These are phyloP conservation scores for Albugo laibachii DNA, from an alignment of 352 stramenopile genomes.

Conservation along the genomic window DNA sequence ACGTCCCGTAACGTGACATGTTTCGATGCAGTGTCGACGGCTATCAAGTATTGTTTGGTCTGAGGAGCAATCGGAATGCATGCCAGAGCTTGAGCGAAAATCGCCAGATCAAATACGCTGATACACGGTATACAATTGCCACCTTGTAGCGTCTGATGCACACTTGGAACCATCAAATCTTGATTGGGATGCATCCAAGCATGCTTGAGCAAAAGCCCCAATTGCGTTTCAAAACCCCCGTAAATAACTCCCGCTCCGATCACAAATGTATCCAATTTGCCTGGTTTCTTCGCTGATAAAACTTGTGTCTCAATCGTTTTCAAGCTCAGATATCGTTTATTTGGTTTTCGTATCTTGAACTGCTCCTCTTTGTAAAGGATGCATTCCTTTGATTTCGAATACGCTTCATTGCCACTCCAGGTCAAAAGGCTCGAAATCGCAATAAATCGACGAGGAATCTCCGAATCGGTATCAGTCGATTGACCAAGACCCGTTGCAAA, in stretches of 20 bases:
- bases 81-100: slow-evolving; percentile 18
- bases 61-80: slow-evolving; percentile 7
- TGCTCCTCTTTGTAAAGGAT: slow-evolving; percentile 37
- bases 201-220: slow-evolving; percentile 46
- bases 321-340: slow-evolving; percentile 41
- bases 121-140: slow-evolving; percentile 68
- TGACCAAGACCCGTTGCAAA: too few species aligned
- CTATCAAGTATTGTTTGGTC: slow-evolving; percentile 41
- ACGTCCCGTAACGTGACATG: slow-evolving; percentile 37
- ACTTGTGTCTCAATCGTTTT: slow-evolving; percentile 75
- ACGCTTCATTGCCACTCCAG: slow-evolving; percentile 49
- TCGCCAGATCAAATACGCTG: slow-evolving; percentile 59
- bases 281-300: slow-evolving; percentile 32
- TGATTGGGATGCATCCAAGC: slow-evolving; percentile 43
- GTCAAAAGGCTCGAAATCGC: slow-evolving; percentile 54
- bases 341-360: slow-evolving; percentile 62
- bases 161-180: slow-evolving; percentile 34
- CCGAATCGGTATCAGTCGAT: slow-evolving; percentile 4
- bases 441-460: slow-evolving; percentile 31
- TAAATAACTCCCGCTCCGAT: slow-evolving; percentile 60
- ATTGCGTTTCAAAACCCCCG: slow-evolving; percentile 39
- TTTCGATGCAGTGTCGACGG: slow-evolving; percentile 30
- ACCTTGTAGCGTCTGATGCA: slow-evolving; percentile 11
- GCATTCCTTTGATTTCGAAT: slow-evolving; percentile 19
- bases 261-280: slow-evolving; percentile 50